Conservation (phyloP, 371 early-diverging fungal genomes). For the Zychaea mexicana region DNA sequence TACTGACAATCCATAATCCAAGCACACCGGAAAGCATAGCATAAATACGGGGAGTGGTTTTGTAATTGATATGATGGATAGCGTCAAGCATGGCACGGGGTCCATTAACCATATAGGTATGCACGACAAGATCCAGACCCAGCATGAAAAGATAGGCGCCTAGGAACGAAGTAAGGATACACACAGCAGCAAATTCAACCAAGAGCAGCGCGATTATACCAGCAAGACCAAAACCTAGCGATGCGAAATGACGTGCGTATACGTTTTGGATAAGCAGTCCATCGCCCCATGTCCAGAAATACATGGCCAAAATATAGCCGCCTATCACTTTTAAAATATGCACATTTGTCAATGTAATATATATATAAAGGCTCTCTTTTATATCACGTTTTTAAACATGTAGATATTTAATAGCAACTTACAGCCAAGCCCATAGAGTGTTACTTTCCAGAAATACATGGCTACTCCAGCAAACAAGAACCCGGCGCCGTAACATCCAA, state of each 20-base stretch:
- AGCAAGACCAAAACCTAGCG: conserved; percentile 11
- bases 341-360: neutral
- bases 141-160: conserved; percentile 30
- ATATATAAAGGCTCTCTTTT: too few species aligned
- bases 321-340: conserved; percentile 14
- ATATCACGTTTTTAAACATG: too few species aligned
- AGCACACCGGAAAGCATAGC: conserved; percentile 27
- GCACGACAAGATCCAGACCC: conserved; percentile 30
- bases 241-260: conserved; percentile 23
- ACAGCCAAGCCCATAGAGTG: conserved; percentile 22
- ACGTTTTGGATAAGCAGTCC: conserved; percentile 34
- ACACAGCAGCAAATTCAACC: conserved; percentile 26
- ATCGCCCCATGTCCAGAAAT: conserved; percentile 36
- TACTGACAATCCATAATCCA: conserved; percentile 19
- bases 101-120: conserved; percentile 18
- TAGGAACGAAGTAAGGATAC: conserved; percentile 26
- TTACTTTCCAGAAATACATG: conserved; percentile 16
- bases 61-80: conserved; percentile 16
- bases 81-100: conserved; percentile 23
- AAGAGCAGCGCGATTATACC: conserved; percentile 8
- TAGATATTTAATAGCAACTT: neutral
- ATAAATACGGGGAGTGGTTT: conserved; percentile 16
- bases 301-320: conserved; percentile 34
- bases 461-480: conserved; percentile 11
- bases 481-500: conserved; percentile 22